Evolutionary conservation across 306 rosid species (phyloP).

Genomic region (Vicia sativa): DNA sequence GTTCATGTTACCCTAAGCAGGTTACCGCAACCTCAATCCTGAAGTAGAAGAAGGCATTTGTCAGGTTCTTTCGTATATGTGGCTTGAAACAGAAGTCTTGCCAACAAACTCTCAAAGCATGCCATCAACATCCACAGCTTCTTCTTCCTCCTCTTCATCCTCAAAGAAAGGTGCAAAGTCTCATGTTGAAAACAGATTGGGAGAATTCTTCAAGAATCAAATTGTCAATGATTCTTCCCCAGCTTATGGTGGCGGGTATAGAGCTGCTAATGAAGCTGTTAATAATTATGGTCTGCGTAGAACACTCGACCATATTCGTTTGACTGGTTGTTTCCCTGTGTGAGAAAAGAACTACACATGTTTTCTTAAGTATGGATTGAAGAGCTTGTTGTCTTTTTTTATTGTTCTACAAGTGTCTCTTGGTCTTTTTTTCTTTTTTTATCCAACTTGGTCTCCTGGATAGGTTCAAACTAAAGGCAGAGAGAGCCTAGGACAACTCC

Average conservation of each 20-base stretch:
- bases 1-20: slow-evolving; percentile 44
- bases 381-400: slow-evolving; percentile 15
- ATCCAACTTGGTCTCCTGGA: slow-evolving; percentile 15
- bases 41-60: slow-evolving; percentile 99
- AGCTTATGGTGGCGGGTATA: slow-evolving; percentile 92
- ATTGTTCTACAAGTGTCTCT: slow-evolving; percentile 32
- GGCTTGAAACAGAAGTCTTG: slow-evolving; percentile 98
- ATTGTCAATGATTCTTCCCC: slow-evolving; percentile 83
- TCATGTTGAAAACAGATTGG: slow-evolving; percentile 71
- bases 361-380: slow-evolving; percentile 11
- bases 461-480: background rate
- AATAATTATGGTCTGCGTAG: slow-evolving; percentile 69
- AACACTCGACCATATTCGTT: slow-evolving; percentile 82
- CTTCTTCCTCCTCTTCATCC: slow-evolving; percentile 53
- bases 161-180: slow-evolving; percentile 89
- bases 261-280: slow-evolving; percentile 91
- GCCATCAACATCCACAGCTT: slow-evolving; percentile 74
- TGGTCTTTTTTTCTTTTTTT: slow-evolving; percentile 3
- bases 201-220: slow-evolving; percentile 90
- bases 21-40: slow-evolving; percentile 80
- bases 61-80: slow-evolving; percentile 88
- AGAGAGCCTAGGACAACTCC: background rate
- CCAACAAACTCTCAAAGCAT: slow-evolving; percentile 57
- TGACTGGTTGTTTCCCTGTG: slow-evolving; percentile 76
- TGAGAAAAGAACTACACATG: slow-evolving; percentile 35